Conservation (phyloP, 2,329 filamentous ascomycete species). For the Epichloe aotearoae region DNA sequence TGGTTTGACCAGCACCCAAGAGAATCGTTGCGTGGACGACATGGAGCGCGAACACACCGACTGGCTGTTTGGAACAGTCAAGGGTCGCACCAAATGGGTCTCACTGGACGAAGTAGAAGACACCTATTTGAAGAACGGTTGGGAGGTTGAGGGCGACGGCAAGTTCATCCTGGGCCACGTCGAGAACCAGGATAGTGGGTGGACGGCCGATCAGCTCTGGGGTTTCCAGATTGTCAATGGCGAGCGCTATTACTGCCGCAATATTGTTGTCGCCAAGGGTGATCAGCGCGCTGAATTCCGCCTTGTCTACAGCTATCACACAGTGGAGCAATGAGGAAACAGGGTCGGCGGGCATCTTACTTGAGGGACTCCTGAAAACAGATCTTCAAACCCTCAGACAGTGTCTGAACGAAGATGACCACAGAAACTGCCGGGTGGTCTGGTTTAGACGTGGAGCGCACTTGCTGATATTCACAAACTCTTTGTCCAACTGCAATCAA, state of each 20-base stretch:
- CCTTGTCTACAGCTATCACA: constrained; percentile 45
- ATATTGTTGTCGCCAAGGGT: constrained; percentile 40
- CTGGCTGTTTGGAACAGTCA: constrained; percentile 64
- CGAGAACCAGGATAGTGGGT: constrained; percentile 36
- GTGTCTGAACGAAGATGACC: no score
- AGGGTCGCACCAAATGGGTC: constrained; percentile 43
- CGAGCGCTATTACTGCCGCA: constrained; percentile 37
- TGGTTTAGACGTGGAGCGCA: no score
- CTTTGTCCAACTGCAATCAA: no score
- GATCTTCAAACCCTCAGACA: no score
- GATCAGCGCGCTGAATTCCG: constrained; percentile 33
- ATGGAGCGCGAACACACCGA: constrained; percentile 52
- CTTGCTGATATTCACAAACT: no score
- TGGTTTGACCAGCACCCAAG: constrained; percentile 51
- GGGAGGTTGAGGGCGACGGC: constrained; percentile 46
- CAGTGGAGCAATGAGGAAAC: no score
- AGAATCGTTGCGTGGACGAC: constrained; percentile 41
- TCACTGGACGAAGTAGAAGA: constrained; percentile 36
- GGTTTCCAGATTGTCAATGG: constrained; percentile 43
- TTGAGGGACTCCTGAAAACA: no score
- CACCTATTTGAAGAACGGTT: constrained; percentile 43
- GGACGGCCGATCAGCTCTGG: constrained; percentile 46
- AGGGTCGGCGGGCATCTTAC: no score
- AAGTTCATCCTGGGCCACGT: constrained; percentile 53
- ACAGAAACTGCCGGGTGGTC: no score